A percentile compares a stretch with the other conserved stretches of the same genome.
phyloP scores from a whole-genome alignment of 2,329 filamentous ascomycete species.

The Amauroascus verrucosus region DNA sequence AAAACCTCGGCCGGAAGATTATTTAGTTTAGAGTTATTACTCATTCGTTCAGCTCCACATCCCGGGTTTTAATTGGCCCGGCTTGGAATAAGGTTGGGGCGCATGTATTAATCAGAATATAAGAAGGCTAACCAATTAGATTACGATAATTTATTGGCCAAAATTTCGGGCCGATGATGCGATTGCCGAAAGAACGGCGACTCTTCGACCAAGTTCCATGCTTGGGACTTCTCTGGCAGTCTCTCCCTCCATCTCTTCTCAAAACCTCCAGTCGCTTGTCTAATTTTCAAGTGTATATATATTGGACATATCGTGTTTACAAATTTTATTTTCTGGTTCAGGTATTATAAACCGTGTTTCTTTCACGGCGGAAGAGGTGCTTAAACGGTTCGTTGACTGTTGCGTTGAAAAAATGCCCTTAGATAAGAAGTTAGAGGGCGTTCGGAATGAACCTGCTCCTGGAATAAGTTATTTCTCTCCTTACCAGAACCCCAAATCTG shows the following conservation, averaged over 20 bases:
- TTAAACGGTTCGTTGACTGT: too few species aligned
- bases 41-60: too few species aligned
- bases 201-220: background rate
- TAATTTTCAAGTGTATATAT: too few species aligned
- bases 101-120: too few species aligned
- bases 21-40: too few species aligned
- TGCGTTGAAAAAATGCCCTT: slow-evolving; percentile 5
- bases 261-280: too few species aligned
- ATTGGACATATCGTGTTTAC: too few species aligned
- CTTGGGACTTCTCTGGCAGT: background rate
- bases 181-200: background rate
- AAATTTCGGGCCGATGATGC: background rate
- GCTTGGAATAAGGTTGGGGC: too few species aligned
- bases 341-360: background rate
- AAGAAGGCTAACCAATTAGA: too few species aligned
- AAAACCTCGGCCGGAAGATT: too few species aligned
- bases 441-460: slow-evolving; percentile 27
- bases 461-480: slow-evolving; percentile 30
- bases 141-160: too few species aligned
- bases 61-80: too few species aligned
- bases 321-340: background rate
- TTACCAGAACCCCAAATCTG: slow-evolving; percentile 28
- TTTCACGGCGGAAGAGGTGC: background rate
- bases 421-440: slow-evolving; percentile 3
- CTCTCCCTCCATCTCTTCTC: background rate